These are phyloP conservation scores for Thymus quinquecostatus DNA, from an alignment of 257 asterid genomes.

Conservation along the genomic window DNA sequence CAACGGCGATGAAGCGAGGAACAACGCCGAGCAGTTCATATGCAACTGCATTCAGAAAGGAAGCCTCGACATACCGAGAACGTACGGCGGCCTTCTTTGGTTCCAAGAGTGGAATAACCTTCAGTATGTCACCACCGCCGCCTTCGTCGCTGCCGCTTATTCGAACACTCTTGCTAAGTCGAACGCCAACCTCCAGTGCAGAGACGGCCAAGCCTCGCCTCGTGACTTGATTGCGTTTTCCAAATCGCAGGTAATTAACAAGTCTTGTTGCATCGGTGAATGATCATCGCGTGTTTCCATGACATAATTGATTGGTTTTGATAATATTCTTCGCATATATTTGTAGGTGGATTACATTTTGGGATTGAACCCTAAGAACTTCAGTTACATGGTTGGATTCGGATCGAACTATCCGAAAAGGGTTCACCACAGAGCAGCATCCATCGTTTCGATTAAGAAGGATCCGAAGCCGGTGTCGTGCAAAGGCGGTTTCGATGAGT, in stretches of 20 bases:
- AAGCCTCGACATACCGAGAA: constrained; percentile 29
- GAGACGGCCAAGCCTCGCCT: constrained; percentile 33
- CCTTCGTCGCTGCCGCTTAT: constrained; percentile 39
- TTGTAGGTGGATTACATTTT: neutral
- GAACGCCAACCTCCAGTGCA: constrained; percentile 31
- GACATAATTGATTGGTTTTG: no score
- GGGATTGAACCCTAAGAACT: neutral
- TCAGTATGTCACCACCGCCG: constrained; percentile 51
- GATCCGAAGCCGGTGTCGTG: constrained; percentile 40
- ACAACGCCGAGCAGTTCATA: constrained; percentile 40
- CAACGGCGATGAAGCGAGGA: constrained; percentile 24
- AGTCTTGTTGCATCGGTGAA: no score
- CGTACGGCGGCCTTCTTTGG: constrained; percentile 48
- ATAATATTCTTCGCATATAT: no score
- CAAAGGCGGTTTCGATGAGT: constrained; percentile 38
- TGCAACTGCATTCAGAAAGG: constrained; percentile 56
- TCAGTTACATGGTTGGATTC: neutral
- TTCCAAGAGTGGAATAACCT: constrained; percentile 48
- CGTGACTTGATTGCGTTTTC: constrained; percentile 34
- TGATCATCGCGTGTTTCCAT: no score
- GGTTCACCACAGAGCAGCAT: neutral
- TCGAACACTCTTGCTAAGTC: constrained; percentile 32
- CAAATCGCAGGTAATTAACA: constrained; percentile 40
- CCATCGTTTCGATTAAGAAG: constrained; percentile 40
- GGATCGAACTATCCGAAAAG: neutral